Evolutionary conservation across 345 rosid species (phyloP).

Genomic region (Syzygium oleosum): DNA sequence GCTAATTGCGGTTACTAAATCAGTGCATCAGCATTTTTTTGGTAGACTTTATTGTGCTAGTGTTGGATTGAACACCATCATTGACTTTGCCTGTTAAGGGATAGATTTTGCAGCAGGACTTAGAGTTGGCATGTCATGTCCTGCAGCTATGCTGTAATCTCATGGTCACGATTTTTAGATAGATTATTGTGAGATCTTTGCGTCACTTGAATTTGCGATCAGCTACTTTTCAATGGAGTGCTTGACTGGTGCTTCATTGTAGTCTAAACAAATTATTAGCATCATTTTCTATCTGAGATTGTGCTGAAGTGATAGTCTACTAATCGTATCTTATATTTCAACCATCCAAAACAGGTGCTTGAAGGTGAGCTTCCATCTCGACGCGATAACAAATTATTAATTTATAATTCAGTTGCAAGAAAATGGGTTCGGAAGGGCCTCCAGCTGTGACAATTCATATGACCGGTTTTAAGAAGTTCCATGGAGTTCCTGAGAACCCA

Average conservation of each 20-base stretch:
- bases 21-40: background rate
- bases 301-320: background rate
- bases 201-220: background rate
- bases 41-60: background rate
- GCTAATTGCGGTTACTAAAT: background rate
- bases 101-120: background rate
- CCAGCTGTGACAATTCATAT: constrained; percentile 62
- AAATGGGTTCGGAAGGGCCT: constrained; percentile 98
- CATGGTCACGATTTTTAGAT: background rate
- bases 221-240: background rate
- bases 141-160: background rate
- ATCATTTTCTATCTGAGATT: background rate
- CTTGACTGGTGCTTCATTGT: background rate
- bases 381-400: background rate
- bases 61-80: background rate
- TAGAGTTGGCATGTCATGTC: background rate
- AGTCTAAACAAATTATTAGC: background rate
- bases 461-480: constrained; percentile 96
- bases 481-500: constrained; percentile 96
- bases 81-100: background rate
- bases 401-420: background rate
- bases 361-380: background rate
- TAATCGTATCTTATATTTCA: background rate
- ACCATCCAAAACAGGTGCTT: constrained; percentile 15
- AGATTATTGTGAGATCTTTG: background rate